These are phyloP conservation scores for Penicillium psychrosexuale DNA, from an alignment of 2,329 filamentous ascomycete species.

Conservation along the genomic window DNA sequence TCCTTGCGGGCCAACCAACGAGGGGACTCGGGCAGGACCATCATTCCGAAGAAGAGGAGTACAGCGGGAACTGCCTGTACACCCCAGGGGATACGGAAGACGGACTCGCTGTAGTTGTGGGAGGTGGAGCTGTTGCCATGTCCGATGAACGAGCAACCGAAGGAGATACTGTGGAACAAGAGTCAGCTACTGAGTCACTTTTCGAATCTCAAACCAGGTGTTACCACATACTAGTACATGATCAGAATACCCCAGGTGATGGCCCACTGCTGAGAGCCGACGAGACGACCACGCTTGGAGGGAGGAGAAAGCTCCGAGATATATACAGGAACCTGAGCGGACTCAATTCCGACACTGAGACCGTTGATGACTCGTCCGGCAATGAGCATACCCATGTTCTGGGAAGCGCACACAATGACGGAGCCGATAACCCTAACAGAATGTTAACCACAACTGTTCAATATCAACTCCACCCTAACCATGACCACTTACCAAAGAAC, in stretches of 20 bases:
- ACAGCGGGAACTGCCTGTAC: conserved; percentile 61
- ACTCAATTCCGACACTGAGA: conserved; percentile 69
- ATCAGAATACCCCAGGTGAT: conserved; percentile 70
- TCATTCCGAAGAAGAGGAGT: conserved; percentile 56
- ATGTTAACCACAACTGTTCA: conserved; percentile 7
- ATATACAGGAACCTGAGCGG: conserved; percentile 68
- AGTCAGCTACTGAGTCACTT: background rate
- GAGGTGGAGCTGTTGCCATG: conserved; percentile 26
- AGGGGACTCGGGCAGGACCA: conserved; percentile 55
- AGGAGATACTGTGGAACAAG: conserved; percentile 42
- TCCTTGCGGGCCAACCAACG: conserved; percentile 63
- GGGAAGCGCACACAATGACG: conserved; percentile 58
- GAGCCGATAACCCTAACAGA: conserved; percentile 52
- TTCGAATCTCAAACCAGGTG: conserved; percentile 48
- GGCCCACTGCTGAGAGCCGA: conserved; percentile 71
- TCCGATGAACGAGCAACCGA: conserved; percentile 9
- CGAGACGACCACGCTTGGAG: conserved; percentile 58
- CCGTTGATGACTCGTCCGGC: conserved; percentile 68
- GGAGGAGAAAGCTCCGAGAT: conserved; percentile 63
- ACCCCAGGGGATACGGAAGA: conserved; percentile 65
- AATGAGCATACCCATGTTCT: conserved; percentile 67
- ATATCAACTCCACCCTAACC: background rate
- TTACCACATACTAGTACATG: conserved; percentile 62
- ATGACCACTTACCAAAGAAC: conserved; percentile 43
- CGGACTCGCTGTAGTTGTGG: conserved; percentile 41